phyloP scores from a whole-genome alignment of 2,329 filamentous ascomycete species.

The Aureobasidium musti region DNA sequence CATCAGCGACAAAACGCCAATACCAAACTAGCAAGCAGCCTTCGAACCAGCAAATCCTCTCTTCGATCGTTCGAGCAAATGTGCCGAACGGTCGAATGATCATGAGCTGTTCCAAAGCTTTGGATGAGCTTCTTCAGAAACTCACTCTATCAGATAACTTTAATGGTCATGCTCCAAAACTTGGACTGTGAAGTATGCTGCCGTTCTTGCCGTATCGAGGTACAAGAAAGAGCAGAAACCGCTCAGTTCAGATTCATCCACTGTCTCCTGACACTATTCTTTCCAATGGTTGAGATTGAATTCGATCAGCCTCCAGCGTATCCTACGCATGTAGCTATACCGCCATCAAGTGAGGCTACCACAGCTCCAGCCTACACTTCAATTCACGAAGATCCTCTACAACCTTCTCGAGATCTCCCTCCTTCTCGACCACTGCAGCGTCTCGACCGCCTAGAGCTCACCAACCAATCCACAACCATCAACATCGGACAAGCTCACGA shows the following conservation, averaged over 20 bases:
- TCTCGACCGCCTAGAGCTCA: not conserved
- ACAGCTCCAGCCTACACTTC: not conserved
- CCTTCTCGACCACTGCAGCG: not conserved
- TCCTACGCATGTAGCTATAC: not conserved
- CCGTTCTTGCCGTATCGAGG: not conserved
- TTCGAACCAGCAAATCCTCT: not conserved
- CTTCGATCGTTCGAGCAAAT: not conserved
- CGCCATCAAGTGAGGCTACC: not conserved
- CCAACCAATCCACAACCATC: not conserved
- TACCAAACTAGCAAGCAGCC: not conserved
- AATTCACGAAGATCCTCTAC: not conserved
- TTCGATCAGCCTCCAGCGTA: not conserved
- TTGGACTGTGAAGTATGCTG: not conserved
- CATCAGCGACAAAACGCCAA: not conserved
- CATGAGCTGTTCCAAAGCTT: not conserved
- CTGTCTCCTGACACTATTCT: no score
- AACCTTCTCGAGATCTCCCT: not conserved
- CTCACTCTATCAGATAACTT: not conserved
- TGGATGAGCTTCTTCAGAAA: not conserved
- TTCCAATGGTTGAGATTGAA: no score
- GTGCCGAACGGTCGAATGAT: not conserved
- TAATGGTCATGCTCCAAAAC: not conserved
- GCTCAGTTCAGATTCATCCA: accelerated
- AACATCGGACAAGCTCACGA: not conserved
- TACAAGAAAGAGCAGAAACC: not conserved